These are phyloP conservation scores for Aphanocladium album DNA, from an alignment of 2,329 filamentous ascomycete species.

Conservation along the genomic window DNA sequence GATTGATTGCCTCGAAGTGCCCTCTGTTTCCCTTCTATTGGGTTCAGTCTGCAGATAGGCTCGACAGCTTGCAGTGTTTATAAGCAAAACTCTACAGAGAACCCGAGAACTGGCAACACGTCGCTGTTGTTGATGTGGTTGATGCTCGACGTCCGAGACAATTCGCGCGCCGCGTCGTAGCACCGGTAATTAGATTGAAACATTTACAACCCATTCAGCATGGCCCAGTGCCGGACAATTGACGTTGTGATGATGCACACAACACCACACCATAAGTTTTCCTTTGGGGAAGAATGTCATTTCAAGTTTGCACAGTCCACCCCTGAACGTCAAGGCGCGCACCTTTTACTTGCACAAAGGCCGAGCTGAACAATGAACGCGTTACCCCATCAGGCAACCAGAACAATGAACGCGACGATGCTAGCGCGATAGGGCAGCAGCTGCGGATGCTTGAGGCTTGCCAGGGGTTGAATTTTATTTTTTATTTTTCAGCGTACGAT, in stretches of 20 bases:
- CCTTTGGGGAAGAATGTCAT: neutral
- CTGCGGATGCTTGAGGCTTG: neutral
- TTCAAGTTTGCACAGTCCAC: neutral
- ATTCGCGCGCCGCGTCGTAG: neutral
- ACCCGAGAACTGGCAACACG: neutral
- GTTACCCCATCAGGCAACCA: neutral
- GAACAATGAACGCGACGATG: neutral
- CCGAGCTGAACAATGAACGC: neutral
- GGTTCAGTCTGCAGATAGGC: neutral
- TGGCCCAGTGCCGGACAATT: neutral
- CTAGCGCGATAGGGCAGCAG: neutral
- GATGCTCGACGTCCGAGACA: neutral
- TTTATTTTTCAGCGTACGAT: no score
- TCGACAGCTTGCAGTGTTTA: neutral
- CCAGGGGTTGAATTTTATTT: neutral
- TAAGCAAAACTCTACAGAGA: no score
- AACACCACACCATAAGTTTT: neutral
- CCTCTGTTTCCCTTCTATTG: no score
- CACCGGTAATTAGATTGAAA: constrained; percentile 4
- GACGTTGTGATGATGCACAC: neutral
- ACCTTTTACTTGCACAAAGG: neutral
- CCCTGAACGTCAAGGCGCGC: neutral
- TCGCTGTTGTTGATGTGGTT: neutral
- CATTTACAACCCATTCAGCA: neutral
- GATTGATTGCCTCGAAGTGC: neutral